phyloP scores from a whole-genome alignment of 129 eudicot genomes.

The Artemisia argyi region DNA sequence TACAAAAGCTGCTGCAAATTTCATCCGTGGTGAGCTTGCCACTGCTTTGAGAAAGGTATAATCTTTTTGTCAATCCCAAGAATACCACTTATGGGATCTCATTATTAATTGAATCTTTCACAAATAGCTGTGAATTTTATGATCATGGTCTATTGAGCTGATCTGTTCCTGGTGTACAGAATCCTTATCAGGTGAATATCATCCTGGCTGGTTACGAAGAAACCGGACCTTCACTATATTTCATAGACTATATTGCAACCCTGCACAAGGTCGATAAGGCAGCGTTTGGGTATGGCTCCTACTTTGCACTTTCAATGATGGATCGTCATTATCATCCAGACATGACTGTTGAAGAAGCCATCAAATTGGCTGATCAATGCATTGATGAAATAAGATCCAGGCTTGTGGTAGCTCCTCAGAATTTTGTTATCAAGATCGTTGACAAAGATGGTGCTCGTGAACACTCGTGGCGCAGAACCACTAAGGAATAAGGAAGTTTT shows the following conservation, averaged over 20 bases:
- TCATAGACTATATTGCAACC: slow-evolving; percentile 78
- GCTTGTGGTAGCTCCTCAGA: slow-evolving; percentile 84
- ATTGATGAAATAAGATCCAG: slow-evolving; percentile 70
- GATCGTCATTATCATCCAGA: slow-evolving; percentile 66
- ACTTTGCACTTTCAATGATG: slow-evolving; percentile 83
- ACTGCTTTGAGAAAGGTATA: slow-evolving; percentile 77
- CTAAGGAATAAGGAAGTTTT: background rate
- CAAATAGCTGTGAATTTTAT: background rate
- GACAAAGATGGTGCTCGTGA: slow-evolving; percentile 84
- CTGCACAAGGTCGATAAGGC: slow-evolving; percentile 80
- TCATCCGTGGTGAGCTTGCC: slow-evolving; percentile 84
- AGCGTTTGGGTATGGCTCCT: slow-evolving; percentile 84
- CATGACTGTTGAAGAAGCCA: slow-evolving; percentile 77
- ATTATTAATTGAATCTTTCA: background rate
- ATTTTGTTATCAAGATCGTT: slow-evolving; percentile 79
- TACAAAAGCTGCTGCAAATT: slow-evolving; percentile 76
- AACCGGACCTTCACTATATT: slow-evolving; percentile 70
- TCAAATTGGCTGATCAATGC: slow-evolving; percentile 68
- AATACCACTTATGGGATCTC: background rate
- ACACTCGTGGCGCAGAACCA: slow-evolving; percentile 64
- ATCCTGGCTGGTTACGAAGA: slow-evolving; percentile 81
- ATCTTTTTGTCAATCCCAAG: background rate
- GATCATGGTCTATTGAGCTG: background rate
- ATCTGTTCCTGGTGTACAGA: slow-evolving; percentile 36
- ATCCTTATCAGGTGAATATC: slow-evolving; percentile 69